These are phyloP conservation scores for Canavalia gladiata DNA, from an alignment of 306 rosid genomes.

Conservation along the genomic window DNA sequence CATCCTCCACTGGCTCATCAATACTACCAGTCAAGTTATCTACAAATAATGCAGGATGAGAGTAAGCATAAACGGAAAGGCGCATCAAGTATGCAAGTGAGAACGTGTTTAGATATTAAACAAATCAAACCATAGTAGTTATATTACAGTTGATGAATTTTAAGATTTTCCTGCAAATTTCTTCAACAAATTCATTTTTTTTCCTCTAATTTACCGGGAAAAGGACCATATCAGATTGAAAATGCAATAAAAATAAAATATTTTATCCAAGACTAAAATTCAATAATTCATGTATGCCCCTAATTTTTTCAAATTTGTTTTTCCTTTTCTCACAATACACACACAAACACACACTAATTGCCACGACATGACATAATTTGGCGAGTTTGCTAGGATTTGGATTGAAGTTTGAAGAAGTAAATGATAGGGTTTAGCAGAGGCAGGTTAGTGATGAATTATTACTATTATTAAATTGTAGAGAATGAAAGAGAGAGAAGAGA, in stretches of 20 bases:
- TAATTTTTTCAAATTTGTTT: background rate
- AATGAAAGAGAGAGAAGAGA: background rate
- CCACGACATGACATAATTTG: too few species aligned
- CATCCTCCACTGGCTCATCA: slow-evolving; percentile 94
- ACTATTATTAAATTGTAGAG: too few species aligned
- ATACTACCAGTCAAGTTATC: slow-evolving; percentile 83
- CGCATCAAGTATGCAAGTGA: slow-evolving; percentile 4
- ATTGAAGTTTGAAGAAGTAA: slow-evolving; percentile 13
- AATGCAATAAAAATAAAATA: background rate
- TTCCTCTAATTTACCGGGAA: background rate
- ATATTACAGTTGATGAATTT: background rate
- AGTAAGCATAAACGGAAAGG: slow-evolving; percentile 40
- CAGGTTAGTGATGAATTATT: background rate
- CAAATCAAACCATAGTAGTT: slow-evolving; percentile 3
- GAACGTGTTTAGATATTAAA: background rate
- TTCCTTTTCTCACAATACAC: background rate
- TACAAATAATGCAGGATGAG: slow-evolving; percentile 44
- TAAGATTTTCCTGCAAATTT: background rate
- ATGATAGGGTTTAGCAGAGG: slow-evolving; percentile 34
- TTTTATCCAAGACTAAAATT: background rate
- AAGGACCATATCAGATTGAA: background rate
- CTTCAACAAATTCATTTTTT: background rate
- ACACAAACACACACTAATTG: too few species aligned
- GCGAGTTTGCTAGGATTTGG: slow-evolving; percentile 23
- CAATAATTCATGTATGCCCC: background rate